Base-by-base conservation (phyloP, 2,329 filamentous ascomycete species). In the Trichothecium sympodiale region DNA sequence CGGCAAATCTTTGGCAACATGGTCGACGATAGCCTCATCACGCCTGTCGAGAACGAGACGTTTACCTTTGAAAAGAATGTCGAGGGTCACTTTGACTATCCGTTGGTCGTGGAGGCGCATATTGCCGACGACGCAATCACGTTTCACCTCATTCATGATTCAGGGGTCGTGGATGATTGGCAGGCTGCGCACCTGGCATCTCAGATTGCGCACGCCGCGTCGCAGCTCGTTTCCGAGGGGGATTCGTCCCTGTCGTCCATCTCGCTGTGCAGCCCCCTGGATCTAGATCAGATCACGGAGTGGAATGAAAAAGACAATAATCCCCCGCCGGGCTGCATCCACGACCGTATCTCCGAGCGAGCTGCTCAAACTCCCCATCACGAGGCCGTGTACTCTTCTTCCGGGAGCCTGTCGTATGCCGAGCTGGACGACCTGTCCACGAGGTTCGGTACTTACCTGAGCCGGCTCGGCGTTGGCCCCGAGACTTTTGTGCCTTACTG, bases 401-500 rank as follows among this genome's bases (percentile, higher is more conserved):
- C 16, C 9, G 16, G n/a, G 9, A 7, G 6, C 13, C 28, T 33
- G 17, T 37, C 31, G 5, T 40, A 40, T 25, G 7, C n/a, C 4
- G 51, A 64, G 16, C 46, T 63, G 17, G 28, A 36, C 9, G 26
- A 17, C 26, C 13, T 14, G 10, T 15, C 25, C 9, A 18, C 23
- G 6, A 16, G n/a, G 3, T 31, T 40, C n/a, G 35, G 35, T 9
- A 10, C 6, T 8, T 25, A 40, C 20, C 31, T 40, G 14, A n/a
- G 12, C 9, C 26, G 30, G 17, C 31, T 17, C 2, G 41, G 52
- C 28, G 41, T 64, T 8, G 37, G 42, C 0, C 46, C 46, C 0
- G 57, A 57, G 18, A 33, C 37, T 2, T 42, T 49, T 28, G 47
- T 54, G 4, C 44, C 46, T 1, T 36, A 53, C 1, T 52, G 50